phyloP scores from a whole-genome alignment of 352 stramenopile species.

The Pythium pectinolyticum region DNA sequence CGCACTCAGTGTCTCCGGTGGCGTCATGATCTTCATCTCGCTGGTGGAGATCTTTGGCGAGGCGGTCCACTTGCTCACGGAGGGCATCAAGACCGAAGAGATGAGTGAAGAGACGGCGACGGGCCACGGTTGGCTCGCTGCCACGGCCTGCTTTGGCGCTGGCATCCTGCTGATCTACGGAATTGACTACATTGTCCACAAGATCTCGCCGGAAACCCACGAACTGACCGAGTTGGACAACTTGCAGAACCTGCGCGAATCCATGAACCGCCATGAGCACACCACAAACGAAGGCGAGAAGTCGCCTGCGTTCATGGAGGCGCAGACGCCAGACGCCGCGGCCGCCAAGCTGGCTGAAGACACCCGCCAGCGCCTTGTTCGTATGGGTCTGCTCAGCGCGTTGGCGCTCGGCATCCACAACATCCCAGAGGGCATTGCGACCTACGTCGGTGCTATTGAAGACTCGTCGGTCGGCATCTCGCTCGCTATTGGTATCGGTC shows the following conservation, averaged over 20 bases:
- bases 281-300: constrained; percentile 5
- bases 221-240: constrained; percentile 25
- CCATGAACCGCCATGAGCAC: constrained; percentile 16
- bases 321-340: constrained; percentile 23
- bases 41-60: constrained; percentile 65
- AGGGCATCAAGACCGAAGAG: constrained; percentile 35
- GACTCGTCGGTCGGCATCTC: constrained; percentile 85
- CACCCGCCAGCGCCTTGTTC: constrained; percentile 24
- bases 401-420: constrained; percentile 95
- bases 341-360: constrained; percentile 6
- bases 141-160: constrained; percentile 38
- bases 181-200: constrained; percentile 66
- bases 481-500: constrained; percentile 91
- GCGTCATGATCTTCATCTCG: constrained; percentile 76
- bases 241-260: constrained; percentile 27
- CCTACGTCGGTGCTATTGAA: constrained; percentile 89
- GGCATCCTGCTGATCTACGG: constrained; percentile 58
- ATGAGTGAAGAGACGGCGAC: constrained; percentile 44
- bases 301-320: constrained; percentile 32
- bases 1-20: constrained; percentile 64
- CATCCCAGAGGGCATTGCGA: constrained; percentile 95
- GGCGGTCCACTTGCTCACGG: constrained; percentile 50
- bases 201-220: constrained; percentile 35
- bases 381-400: constrained; percentile 90
- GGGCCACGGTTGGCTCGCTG: constrained; percentile 65